These are phyloP conservation scores for Rasamsonia emersonii DNA, from an alignment of 2,329 filamentous ascomycete species.

Conservation along the genomic window DNA sequence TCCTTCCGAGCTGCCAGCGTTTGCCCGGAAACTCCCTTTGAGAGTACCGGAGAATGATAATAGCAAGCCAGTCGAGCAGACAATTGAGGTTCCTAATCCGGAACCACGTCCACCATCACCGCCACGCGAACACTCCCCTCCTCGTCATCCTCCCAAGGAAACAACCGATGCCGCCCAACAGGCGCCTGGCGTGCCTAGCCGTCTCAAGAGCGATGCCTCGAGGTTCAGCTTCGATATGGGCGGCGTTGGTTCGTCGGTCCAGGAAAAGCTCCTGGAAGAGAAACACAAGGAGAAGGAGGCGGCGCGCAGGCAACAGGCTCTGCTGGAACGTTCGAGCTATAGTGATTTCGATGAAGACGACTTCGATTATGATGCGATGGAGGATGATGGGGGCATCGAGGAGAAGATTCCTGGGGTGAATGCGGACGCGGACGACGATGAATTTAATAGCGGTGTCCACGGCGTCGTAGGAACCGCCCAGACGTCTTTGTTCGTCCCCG, in stretches of 20 bases:
- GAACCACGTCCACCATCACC: constrained; percentile 5
- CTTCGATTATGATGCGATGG: constrained; percentile 36
- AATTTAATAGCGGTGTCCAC: constrained; percentile 21
- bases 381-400: constrained; percentile 36
- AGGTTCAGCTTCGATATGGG: constrained; percentile 59
- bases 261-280: constrained; percentile 56
- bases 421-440: constrained; percentile 35
- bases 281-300: constrained; percentile 50
- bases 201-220: constrained; percentile 50
- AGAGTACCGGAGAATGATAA: constrained; percentile 19
- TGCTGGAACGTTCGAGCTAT: constrained; percentile 21
- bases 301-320: constrained; percentile 26
- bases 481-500: constrained; percentile 27
- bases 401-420: constrained; percentile 42
- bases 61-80: constrained; percentile 6
- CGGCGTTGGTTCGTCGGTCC: constrained; percentile 47
- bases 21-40: constrained; percentile 36
- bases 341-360: constrained; percentile 36
- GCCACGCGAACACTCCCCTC: constrained; percentile 5
- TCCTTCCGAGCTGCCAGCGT: constrained; percentile 29
- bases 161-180: constrained; percentile 22
- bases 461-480: constrained; percentile 18
- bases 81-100: constrained; percentile 5
- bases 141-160: constrained; percentile 18
- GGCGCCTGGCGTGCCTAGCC: constrained; percentile 33